phyloP scores from a whole-genome alignment of 208 protist genomes.

The Hexamita inflata region DNA sequence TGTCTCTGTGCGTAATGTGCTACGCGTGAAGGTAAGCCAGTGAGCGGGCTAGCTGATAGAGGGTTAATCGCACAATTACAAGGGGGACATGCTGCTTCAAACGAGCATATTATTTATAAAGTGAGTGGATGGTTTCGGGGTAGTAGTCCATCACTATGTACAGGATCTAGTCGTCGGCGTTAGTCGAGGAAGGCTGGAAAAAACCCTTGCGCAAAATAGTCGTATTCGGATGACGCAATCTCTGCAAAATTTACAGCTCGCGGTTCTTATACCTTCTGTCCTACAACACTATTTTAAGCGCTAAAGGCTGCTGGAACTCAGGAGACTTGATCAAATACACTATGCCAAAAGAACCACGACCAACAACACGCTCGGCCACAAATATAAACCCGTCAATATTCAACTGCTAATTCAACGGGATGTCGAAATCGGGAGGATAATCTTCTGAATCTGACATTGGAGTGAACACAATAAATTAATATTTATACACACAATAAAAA shows the following conservation, averaged over 20 bases:
- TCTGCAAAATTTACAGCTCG: constrained; percentile 82
- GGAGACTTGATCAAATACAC: constrained; percentile 10
- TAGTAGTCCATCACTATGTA: constrained; percentile 95
- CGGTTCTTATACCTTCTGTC: constrained; percentile 62
- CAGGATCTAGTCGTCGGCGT: constrained; percentile 74
- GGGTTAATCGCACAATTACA: constrained; percentile 55
- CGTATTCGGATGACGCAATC: constrained; percentile 65
- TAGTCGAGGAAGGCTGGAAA: constrained; percentile 48
- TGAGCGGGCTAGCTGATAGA: constrained; percentile 82
- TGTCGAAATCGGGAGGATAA: too few species aligned
- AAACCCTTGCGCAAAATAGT: constrained; percentile 76
- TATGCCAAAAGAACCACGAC: constrained; percentile 16
- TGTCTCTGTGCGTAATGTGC: constrained; percentile 63
- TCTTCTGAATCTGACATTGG: too few species aligned
- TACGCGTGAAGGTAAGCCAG: constrained; percentile 81
- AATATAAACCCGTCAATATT: too few species aligned
- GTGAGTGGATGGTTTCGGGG: constrained; percentile 76
- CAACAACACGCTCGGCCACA: too few species aligned
- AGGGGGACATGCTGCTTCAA: constrained; percentile 58
- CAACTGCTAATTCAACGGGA: too few species aligned
- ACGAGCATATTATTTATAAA: constrained; percentile 69
- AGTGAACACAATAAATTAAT: too few species aligned
- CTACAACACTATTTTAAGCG: constrained; percentile 17
- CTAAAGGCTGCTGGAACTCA: background rate
- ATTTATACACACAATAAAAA: too few species aligned